Evolutionary conservation across 2,329 filamentous ascomycete genomes (phyloP), one percentile per base, ranked within the genome.

Genomic region (Hypoxylon sp.): DNA sequence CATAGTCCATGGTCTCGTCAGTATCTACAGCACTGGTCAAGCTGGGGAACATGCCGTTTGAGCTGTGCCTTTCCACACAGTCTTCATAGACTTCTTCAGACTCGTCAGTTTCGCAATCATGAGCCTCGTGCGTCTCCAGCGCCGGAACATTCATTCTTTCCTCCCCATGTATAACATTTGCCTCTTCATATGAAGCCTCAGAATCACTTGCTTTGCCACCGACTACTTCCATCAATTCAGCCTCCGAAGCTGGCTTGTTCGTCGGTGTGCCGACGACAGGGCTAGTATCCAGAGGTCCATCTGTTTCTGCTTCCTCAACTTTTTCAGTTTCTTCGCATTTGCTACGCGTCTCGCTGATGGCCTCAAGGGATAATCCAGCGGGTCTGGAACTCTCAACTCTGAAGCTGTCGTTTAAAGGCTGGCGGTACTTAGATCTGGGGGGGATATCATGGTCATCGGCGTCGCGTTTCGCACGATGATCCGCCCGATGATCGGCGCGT

Each of bases 1-100:
- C 57, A 48, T 57, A 46, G 13, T 49, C 47, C 21, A 45, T 58
- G 3, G 23, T 48, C 24, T 54, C 9, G 13, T 61, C 57, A 17
- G 47, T 48, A 4, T 60, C 60, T n/a, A 38, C 48, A 2, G 53
- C 57, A 29, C 55, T 27, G 13, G 11, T 52, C 9, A 58, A 26
- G 13, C 51, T 18, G 7, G 42, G n/a, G 11, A 42, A 24, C 9
- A 10, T 18, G 18, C 24, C 49, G 3, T 29, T 3, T 6, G 26
- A 9, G 29, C 37, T 29, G 8, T n/a, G 11, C 6, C 33, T 45
- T 41, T 29, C 15, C 3, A 29, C 10, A n/a, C 15, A 20, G 9
- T 35, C 42, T n/a, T 54, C 15, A 9, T 21, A 27, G 15, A 13
- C 13, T 23, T 33, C 29, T 13, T 40, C 24, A 7, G 9, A 1